Conservation (phyloP, 345 rosid species). For the Mallotus nudiflorus region DNA sequence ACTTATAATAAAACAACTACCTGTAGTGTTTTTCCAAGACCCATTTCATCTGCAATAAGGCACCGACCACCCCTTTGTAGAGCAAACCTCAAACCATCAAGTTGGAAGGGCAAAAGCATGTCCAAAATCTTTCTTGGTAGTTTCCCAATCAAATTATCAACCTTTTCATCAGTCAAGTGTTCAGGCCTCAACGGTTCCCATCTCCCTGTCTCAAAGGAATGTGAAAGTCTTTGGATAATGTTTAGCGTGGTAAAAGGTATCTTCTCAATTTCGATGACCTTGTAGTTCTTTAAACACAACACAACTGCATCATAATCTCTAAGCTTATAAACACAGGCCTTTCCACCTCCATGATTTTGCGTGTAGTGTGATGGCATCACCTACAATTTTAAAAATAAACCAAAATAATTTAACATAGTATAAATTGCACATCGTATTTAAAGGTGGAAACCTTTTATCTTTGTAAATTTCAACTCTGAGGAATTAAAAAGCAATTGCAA, state of each 20-base stretch:
- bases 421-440: no score
- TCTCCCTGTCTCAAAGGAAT: constrained; percentile 44
- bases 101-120: constrained; percentile 80
- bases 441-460: not conserved
- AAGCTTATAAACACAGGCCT: constrained; percentile 76
- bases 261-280: constrained; percentile 56
- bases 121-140: constrained; percentile 63
- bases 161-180: constrained; percentile 63
- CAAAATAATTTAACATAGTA: constrained; percentile 2
- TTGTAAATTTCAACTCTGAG: no score
- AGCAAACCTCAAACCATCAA: constrained; percentile 80
- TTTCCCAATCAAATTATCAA: constrained; percentile 54
- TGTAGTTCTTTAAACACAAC: constrained; percentile 56
- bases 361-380: constrained; percentile 72
- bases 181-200: constrained; percentile 84
- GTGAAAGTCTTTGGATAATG: constrained; percentile 69
- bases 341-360: constrained; percentile 68
- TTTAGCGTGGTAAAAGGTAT: constrained; percentile 77
- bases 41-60: constrained; percentile 98
- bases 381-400: constrained; percentile 33
- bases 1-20: constrained; percentile 31
- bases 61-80: constrained; percentile 87
- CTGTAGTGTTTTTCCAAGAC: constrained; percentile 96
- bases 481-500: no score
- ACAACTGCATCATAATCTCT: constrained; percentile 63